Base-by-base conservation (phyloP, 2,329 filamentous ascomycete genomes). In the Sporothrix variecibatus region DNA sequence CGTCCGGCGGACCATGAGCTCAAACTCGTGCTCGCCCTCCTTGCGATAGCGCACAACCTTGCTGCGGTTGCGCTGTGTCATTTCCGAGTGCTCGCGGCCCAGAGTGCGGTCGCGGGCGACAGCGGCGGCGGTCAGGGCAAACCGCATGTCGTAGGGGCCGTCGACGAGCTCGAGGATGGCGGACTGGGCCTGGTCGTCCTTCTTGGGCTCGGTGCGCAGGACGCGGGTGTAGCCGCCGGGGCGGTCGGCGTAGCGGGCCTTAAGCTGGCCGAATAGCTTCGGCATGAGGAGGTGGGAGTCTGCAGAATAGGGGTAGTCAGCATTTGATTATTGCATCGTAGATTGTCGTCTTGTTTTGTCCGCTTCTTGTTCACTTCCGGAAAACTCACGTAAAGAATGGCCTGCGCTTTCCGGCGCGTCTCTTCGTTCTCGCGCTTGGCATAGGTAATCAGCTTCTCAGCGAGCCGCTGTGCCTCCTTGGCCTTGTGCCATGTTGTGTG, bases 131-230 rank as follows among this genome's bases (percentile, higher is more conserved):
- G 95, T 97, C 89, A 98, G 91, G 79, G 94, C 94, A 84, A 98
- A 98, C 46, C 95, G 93, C 86, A 97, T 93, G 83, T 99, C 96
- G 81, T 92, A 93, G 46, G 94, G 94, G 49, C 95, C 95, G 83
- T 99, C 96, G 76, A 99, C 95, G 43, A 99, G 89, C 84, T 98
- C 94, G 67, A 99, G 91, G 77, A 99, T 95, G 28, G 96, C 95
- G 46, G 92, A 95, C 76, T 91, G 89, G 9, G 93, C 95, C 84
- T 98, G 94, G 82, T 98, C 95, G 81, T 87, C 87, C 80, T 89
- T 88, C 79, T 93, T 89, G 74, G 96, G 93, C 84, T 98, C 95
- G 77, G 97, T 94, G 78, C 94, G 93, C 67, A 98, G 90, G 12
- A 99, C 93, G 60, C 96, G 93, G 23, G 96, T 99, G 87, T 98